phyloP scores from a whole-genome alignment of 345 rosid genomes.

The Lepidium aucheri region DNA sequence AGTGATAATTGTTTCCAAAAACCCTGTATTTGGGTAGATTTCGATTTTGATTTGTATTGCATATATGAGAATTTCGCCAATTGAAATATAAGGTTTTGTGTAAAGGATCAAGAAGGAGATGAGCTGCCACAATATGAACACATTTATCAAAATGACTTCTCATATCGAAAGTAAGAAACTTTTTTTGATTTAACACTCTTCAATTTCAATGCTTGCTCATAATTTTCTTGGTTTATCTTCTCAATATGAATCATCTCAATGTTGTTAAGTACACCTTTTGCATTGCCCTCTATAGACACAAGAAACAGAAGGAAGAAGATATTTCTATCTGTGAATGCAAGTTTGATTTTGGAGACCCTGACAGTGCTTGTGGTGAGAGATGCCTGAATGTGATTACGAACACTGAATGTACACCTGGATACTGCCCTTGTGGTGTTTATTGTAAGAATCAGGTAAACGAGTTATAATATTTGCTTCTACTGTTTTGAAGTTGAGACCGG shows the following conservation, averaged over 20 bases:
- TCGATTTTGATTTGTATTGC: not conserved
- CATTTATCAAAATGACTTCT: constrained; percentile 64
- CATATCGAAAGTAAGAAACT: constrained; percentile 49
- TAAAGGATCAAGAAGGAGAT: constrained; percentile 44
- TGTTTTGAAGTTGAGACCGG: not conserved
- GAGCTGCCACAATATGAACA: constrained; percentile 49
- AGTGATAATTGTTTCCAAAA: not conserved
- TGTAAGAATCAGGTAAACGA: constrained; percentile 74
- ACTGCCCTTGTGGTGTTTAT: constrained; percentile 62
- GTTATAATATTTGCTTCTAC: not conserved
- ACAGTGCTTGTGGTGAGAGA: constrained; percentile 79
- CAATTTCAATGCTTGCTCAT: not conserved
- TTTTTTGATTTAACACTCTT: not conserved
- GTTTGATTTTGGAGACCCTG: constrained; percentile 57
- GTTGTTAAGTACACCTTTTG: not conserved
- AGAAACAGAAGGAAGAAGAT: constrained; percentile 92
- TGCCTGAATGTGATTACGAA: constrained; percentile 83
- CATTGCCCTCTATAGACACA: constrained; percentile 42
- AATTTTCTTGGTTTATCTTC: not conserved
- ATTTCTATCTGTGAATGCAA: constrained; percentile 78
- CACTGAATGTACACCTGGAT: constrained; percentile 83
- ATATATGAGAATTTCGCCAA: not conserved
- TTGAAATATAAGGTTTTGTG: not conserved
- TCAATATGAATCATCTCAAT: not conserved
- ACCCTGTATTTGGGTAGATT: not conserved